Evolutionary conservation across 768 basidiomycete genomes (phyloP), one percentile per base, ranked within the genome.

Genomic region (Lactarius vividus): DNA sequence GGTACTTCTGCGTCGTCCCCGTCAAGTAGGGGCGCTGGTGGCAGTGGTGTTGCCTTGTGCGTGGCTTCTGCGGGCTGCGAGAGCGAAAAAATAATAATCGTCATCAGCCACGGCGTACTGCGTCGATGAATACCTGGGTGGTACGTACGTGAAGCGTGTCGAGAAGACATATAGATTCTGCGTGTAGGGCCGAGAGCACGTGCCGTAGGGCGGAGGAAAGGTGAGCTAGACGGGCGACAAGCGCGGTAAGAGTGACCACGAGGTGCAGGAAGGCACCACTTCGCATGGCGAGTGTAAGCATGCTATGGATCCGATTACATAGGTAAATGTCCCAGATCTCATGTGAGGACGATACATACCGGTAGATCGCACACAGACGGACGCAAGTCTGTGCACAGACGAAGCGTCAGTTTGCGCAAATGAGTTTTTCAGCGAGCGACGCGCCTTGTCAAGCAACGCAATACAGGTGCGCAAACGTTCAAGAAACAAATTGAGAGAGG

Each of bases 231-330:
- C 91, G 82, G 3, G 88, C 88, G 53, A 82, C 76, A 44, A 90
- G 81, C 15, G 85, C 88, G 28, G 80, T 77, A 49, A 92, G 78
- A 5, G 84, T 77, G 55, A 94, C 72, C n/a, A 87, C 75, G 18
- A 90, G 73, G 67, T 88, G 88, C 15, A 89, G 78, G 71, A 94
- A 94, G 20, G 89, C 86, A 20, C 87, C 89, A 0, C 84, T 82
- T 72, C 88, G 88, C 80, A 93, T 83, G 39, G 84, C 82, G 29
- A 86, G 78, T 33, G 79, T 76, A 65, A 91, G 85, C 33, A 82
- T 82, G 54, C 91, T 93, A 28, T 44, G 44, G 10, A 49, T 57
- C 13, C 67, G 9, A 57, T 53, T 39, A 46, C n/a, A 46, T 23
- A 29, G 58, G 53, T 61, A 20, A 44, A 57, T 23, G 61, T 44